Percentiles rank a stretch among this genome's conserved stretches.
These are phyloP conservation scores for Eutrema heterophyllum DNA, from an alignment of 345 rosid species.

Conservation along the genomic window DNA sequence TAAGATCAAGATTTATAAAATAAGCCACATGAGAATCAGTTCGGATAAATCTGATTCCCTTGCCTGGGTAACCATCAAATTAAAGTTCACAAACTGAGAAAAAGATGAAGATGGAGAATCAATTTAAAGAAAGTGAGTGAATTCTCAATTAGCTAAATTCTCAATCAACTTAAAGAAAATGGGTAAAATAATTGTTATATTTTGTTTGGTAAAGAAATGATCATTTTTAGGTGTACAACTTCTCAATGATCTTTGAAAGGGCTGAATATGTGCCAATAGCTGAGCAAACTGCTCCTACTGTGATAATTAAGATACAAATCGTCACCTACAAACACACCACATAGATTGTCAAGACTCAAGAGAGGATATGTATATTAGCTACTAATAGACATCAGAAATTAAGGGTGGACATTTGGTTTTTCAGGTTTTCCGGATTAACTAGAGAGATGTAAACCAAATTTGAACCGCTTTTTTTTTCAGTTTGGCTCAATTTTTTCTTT, in stretches of 20 bases:
- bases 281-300: constrained; percentile 64
- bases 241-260: constrained; percentile 55
- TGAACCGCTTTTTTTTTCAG: not conserved
- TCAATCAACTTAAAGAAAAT: not conserved
- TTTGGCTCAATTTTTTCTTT: not conserved
- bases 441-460: not conserved
- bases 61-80: not conserved
- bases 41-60: no score
- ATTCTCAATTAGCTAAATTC: no score
- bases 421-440: not conserved
- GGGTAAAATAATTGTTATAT: not conserved
- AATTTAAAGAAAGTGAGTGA: no score
- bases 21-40: no score
- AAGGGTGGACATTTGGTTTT: not conserved
- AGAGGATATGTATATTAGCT: not conserved
- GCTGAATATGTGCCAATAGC: constrained; percentile 69
- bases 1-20: no score
- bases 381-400: not conserved
- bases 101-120: not conserved
- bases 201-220: not conserved
- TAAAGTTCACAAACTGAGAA: not conserved
- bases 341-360: not conserved
- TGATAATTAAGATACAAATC: constrained; percentile 50
- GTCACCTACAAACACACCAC: constrained; percentile 34
- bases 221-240: constrained; percentile 35